Conservation (phyloP, 495 filamentous ascomycete genomes). For the Amorphotheca resinae region DNA sequence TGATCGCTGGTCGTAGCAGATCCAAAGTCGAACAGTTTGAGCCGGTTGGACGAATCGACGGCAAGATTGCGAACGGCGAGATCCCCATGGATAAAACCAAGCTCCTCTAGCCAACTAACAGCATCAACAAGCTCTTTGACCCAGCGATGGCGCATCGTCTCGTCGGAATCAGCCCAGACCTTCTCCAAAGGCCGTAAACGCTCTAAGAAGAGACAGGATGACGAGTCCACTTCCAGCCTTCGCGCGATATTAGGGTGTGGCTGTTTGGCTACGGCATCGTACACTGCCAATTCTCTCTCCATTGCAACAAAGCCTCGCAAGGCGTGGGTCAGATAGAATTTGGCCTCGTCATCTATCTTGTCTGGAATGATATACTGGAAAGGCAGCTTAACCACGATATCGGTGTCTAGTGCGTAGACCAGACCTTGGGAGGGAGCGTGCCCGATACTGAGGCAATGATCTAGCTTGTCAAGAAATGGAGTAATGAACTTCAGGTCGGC, state of each 20-base stretch:
- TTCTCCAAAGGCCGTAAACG: slow-evolving; percentile 6
- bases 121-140: slow-evolving; percentile 6
- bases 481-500: slow-evolving; percentile 9
- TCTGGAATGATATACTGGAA: slow-evolving; percentile 8
- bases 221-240: slow-evolving; percentile 5
- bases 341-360: slow-evolving; percentile 5
- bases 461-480: slow-evolving; percentile 7
- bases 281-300: slow-evolving; percentile 4
- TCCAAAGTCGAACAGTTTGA: slow-evolving; percentile 7
- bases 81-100: slow-evolving; percentile 5
- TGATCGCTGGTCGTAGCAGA: slow-evolving; percentile 5
- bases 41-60: slow-evolving; percentile 2
- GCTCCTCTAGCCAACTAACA: slow-evolving; percentile 8
- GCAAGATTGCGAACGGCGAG: slow-evolving; percentile 3
- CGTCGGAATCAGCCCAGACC: slow-evolving; percentile 1
- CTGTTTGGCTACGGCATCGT: slow-evolving; percentile 2
- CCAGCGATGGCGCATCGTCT: slow-evolving; percentile 6
- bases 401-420: slow-evolving; percentile 5
- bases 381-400: slow-evolving; percentile 9
- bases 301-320: slow-evolving; percentile 6
- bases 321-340: slow-evolving; percentile 6
- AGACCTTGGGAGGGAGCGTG: slow-evolving; percentile 9
- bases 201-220: slow-evolving; percentile 4
- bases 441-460: slow-evolving; percentile 7
- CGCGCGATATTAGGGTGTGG: slow-evolving; percentile 3